phyloP scores from a whole-genome alignment of 2,329 filamentous ascomycete species.

The Talaromyces albobiverticillius region DNA sequence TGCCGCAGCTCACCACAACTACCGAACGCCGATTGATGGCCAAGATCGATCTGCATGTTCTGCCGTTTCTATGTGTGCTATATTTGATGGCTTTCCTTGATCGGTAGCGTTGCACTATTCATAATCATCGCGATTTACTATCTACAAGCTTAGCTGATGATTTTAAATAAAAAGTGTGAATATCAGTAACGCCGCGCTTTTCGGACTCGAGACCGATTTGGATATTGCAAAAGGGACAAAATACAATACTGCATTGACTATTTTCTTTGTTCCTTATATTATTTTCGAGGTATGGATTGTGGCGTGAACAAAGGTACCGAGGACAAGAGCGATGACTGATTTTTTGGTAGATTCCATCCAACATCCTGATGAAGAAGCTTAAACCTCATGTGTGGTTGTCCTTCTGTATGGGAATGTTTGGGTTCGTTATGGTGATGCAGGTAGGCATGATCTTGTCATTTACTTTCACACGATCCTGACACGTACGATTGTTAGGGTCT shows the following conservation, averaged over 20 bases:
- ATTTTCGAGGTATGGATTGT: conserved; percentile 38
- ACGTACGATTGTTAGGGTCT: conserved; percentile 63
- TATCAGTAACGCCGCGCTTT: conserved; percentile 72
- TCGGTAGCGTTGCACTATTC: conserved; percentile 29
- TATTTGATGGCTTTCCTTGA: conserved; percentile 69
- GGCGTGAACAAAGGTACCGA: conserved; percentile 49
- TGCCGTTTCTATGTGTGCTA: conserved; percentile 71
- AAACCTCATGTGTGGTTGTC: conserved; percentile 70
- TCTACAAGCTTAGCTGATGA: neutral
- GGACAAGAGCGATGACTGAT: no score
- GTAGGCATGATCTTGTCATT: neutral
- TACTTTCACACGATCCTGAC: neutral
- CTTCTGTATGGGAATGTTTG: conserved; percentile 80
- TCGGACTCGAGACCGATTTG: conserved; percentile 63
- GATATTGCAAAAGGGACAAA: conserved; percentile 51
- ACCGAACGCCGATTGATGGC: conserved; percentile 62
- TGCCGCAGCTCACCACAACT: conserved; percentile 24
- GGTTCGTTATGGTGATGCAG: conserved; percentile 61
- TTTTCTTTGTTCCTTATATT: conserved; percentile 79
- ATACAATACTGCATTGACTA: conserved; percentile 74
- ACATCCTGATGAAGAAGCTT: conserved; percentile 67
- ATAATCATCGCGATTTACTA: neutral
- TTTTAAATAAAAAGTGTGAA: conserved; percentile 58
- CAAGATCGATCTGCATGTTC: conserved; percentile 68
- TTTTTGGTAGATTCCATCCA: conserved; percentile 67